Evolutionary conservation across 371 early-diverging fungal species (phyloP).

Genomic region (Mortierella sp.): DNA sequence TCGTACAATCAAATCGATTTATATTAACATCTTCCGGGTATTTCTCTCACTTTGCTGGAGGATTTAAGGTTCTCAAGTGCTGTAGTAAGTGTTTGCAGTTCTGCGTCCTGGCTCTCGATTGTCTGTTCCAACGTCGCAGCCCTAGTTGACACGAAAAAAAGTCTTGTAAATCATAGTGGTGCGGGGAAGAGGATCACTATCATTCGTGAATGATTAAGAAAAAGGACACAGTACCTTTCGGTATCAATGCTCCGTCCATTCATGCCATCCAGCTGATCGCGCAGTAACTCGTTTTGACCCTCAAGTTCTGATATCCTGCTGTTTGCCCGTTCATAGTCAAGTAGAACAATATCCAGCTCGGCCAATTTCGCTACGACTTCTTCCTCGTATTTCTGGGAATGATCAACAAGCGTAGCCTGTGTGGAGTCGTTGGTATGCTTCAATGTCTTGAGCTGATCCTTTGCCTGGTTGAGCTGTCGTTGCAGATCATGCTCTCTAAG

Average conservation of each 20-base stretch:
- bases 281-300: conserved; percentile 68
- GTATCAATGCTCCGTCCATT: conserved; percentile 34
- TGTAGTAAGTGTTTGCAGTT: conserved; percentile 29
- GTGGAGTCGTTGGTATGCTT: conserved; percentile 80
- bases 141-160: conserved; percentile 5
- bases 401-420: conserved; percentile 79
- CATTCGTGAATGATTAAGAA: neutral
- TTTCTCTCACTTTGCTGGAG: conserved; percentile 20
- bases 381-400: conserved; percentile 82
- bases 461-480: conserved; percentile 82
- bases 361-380: conserved; percentile 87
- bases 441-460: conserved; percentile 77
- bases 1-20: neutral
- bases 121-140: conserved; percentile 45
- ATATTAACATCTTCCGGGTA: neutral
- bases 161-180: too few species aligned
- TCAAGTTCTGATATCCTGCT: conserved; percentile 76
- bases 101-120: conserved; percentile 48
- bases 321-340: conserved; percentile 88
- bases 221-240: conserved; percentile 38
- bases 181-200: neutral
- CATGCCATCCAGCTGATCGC: conserved; percentile 39
- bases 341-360: conserved; percentile 86
- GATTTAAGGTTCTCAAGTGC: conserved; percentile 37
- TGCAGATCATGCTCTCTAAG: conserved; percentile 85